Evolutionary conservation across 164 flowering plant species (phyloP), one percentile per base, ranked within the genome.

Genomic region (Vitis labrusca): DNA sequence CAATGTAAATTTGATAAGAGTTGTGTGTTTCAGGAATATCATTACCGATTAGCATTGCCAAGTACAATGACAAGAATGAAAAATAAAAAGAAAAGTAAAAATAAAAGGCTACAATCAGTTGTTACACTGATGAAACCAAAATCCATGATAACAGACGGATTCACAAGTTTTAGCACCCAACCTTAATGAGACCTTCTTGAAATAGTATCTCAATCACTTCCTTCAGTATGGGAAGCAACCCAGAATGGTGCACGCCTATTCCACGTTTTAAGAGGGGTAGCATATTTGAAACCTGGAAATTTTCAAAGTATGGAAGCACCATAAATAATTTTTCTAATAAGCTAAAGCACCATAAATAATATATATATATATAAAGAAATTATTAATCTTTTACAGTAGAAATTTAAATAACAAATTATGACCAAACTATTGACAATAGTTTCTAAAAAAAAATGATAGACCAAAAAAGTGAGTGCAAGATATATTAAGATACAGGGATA

Each of bases 181-280:
- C 99, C 99, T 96, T 96, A 72, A 96, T 93, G 19, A 90, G 85
- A 27, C 98, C 98, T 89, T 96, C 99, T 80, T 96, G 98, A 80
- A 96, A 96, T 53, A 96, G 78, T 71, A 96, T 92, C 84, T 96
- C 99, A 76, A 96, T 96, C 51, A 96, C 99, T 85, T 96, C 99
- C 71, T 96, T 96, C 74, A 96, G 76, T 71, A 96, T 96, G 48
- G 98, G 99, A 71, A 96, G 95, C 85, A 96, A 86, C 32, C 99
- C 99, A 83, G 99, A 96, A 82, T 96, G 99, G 78, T 96, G 99
- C 56, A 96, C 99, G 15, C 99, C 98, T 73, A 96, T 92, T 51
- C 99, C 99, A 74, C 99, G 90, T 77, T 93, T 96, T 79, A 96
- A 81, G 27, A 96, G 76, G 55, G 98, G 99, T 50, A 96, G 77